Base-by-base conservation (phyloP, 139 green algal species). In the Tetraselmis striata region DNA sequence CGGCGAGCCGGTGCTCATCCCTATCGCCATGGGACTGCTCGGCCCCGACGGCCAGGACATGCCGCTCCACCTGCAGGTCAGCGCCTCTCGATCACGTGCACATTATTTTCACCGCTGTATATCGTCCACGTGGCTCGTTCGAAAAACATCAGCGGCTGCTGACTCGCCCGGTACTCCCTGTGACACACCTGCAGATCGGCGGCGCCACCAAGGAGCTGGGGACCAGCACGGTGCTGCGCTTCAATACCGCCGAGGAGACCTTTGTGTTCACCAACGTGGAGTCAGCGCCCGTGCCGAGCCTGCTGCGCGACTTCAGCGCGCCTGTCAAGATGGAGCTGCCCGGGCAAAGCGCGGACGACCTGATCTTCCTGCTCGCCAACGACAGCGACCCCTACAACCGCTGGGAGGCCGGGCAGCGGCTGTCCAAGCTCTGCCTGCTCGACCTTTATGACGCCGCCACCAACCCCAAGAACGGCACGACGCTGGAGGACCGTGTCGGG, bases 241-340 rank as follows among this genome's bases (percentile, higher is more conserved):
- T 92, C 58, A 85, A 90, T 59, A 74, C 88, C 79, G 86, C 83
- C 18, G 83, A 87, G 59, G 83, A 89, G 75, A 86, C 31, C 1
- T 95, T 93, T 83, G 86, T 79, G 0, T 95, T 94, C 81, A 78
- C 77, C 30, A 86, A 88, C 23, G 86, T 96, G 30, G 2, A 81
- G 25, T 79, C 81, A 22, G 77, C 85, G 77, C 94, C 94, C 25
- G 93, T 98, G 81, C 93, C 95, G 75, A 96, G 89, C 1, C 86
- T 98, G 88, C 93, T 99, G 84, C 92, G 97, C 24, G 89, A 87
- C 88, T 99, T 99, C 89, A 95, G 87, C 31, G 96, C 96, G 5
- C 96, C 96, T 30, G 95, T 99, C 45, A 94, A 93, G 84, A 80
- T 98, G 82, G 85, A 86, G 76, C 86, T 92, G 18, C 32, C 67